Evolutionary conservation across 2,329 filamentous ascomycete species (phyloP).

Genomic region (Penicillium vulpinum): DNA sequence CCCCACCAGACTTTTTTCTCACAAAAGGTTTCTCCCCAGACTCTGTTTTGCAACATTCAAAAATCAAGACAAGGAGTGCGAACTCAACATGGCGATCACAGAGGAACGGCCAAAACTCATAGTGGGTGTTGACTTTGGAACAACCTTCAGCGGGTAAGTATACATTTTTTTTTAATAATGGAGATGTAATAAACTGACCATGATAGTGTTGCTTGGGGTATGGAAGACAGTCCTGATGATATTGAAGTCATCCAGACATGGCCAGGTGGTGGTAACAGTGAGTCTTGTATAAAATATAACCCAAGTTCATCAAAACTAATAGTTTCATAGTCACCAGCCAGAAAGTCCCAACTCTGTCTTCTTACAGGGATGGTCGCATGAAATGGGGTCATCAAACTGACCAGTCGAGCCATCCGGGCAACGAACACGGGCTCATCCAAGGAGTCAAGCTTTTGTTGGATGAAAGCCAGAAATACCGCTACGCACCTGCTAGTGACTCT

Average conservation of each 20-base stretch:
- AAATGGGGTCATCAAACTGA: slow-evolving; percentile 29
- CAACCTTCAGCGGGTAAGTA: slow-evolving; percentile 32
- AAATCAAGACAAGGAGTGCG: background rate
- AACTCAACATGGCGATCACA: background rate
- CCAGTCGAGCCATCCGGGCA: slow-evolving; percentile 6
- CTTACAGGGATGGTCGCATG: slow-evolving; percentile 8
- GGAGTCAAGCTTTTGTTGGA: slow-evolving; percentile 25
- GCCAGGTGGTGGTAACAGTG: slow-evolving; percentile 28
- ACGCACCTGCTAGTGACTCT: slow-evolving; percentile 8
- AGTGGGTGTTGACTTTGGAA: slow-evolving; percentile 34
- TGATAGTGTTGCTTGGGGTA: slow-evolving; percentile 22
- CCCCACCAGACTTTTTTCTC: too few relatives aligned
- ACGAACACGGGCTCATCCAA: slow-evolving; percentile 20
- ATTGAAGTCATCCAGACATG: slow-evolving; percentile 26
- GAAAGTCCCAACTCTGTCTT: slow-evolving; percentile 23
- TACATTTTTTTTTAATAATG: too few relatives aligned
- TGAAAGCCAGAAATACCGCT: slow-evolving; percentile 6
- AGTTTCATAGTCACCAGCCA: slow-evolving; percentile 10
- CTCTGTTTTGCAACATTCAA: background rate
- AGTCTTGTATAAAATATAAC: background rate
- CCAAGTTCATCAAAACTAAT: background rate
- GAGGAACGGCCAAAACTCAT: slow-evolving; percentile 12
- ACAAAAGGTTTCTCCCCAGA: background rate
- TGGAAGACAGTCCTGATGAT: slow-evolving; percentile 14
- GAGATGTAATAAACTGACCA: background rate